Base-by-base conservation (phyloP, 106 monocot species). In the Dioscorea alata region DNA sequence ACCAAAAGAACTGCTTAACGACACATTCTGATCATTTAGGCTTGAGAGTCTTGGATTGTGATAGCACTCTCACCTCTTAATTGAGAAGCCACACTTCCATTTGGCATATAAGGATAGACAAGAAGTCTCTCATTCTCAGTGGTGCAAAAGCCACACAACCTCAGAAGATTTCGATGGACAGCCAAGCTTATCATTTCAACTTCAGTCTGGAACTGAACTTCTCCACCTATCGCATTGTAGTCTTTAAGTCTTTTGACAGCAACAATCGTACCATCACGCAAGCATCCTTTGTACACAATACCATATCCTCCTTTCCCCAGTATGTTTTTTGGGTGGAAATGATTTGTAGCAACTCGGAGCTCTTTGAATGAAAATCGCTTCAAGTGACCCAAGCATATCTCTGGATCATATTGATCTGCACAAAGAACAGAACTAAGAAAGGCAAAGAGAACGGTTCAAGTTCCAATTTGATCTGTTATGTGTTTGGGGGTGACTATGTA, bases 241-340 rank as follows among this genome's bases (percentile, higher is more conserved):
- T 96, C 92, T 75, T 84, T 92, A 15, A 96, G 61, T 34, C 96
- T 79, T 75, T 96, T 96, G n/a, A 96, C 96, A 48, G 96, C 92
- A 0, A 92, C 89, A 48, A 80, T 31, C 0, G 92, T 68, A 14
- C 96, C 89, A 80, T 96, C 96, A 48, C 83, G 86, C 33, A 96
- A 74, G 57, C 64, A 77, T 16, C 92, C 96, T 73, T 80, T 92
- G 69, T 96, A 96, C 18, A 96, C 96, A 66, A 96, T 79, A 13
- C 96, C 92, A 84, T 89, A 96, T 23, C 96, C 92, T 6, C 96
- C 96, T 74, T 89, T 83, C 35, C 96, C 96, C 42, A 96, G 71
- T 25, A 96, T 91, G 57, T 96, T 89, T 63, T 89, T 96, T 42
- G 89, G 60, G 58, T 72, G 89, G 82, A 92, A 96, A 61, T 92